Evolutionary conservation across 139 green algal species (phyloP), one percentile per base, ranked within the genome.

Genomic region (Closterium sp.): DNA sequence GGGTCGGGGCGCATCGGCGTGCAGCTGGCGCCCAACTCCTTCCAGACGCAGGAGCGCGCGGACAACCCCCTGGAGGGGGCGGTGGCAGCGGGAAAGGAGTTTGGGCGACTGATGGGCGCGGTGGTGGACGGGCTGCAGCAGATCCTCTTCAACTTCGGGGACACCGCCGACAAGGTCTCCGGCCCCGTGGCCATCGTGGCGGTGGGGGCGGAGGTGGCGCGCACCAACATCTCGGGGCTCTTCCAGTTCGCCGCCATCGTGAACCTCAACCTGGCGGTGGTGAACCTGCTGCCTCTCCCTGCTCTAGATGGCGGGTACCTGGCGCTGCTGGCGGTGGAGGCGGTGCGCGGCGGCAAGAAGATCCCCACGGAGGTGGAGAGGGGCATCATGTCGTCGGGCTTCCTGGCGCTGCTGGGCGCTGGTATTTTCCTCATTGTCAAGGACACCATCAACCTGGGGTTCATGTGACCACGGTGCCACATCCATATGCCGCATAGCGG

Each of bases 191-290:
- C 97, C n/a, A 99, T 99, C 81, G 95, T 99, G 43, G 96, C 96
- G 7, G 96, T 97, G 8, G 92, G 97, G 7, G 95, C 95, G 3
- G 97, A 99, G 94, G 97, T 99, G 31, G 97, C 97, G 7, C 94
- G 91, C 8, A 93, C 89, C 9, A 96, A 98, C 93, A 30, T 93
- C 0, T 89, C 94, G 31, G 96, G 96, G 33, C 95, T 98, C 38
- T 93, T 89, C 89, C 96, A 99, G 94, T 99, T 99, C 95, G 97
- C 96, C 10, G 98, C 98, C 32, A 96, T 99, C 38, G 94, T 99
- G 33, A 99, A 99, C 94, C 97, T 99, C 94, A 99, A 99, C 95
- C 95, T 99, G 88, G 98, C 98, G 2, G 94, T 98, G 8, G 97
- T 99, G 35, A 99, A 99, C 93, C 90, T 97, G 31, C 94, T 99